These are phyloP conservation scores for Pisolithus albus DNA, from an alignment of 768 basidiomycete genomes.

Conservation along the genomic window DNA sequence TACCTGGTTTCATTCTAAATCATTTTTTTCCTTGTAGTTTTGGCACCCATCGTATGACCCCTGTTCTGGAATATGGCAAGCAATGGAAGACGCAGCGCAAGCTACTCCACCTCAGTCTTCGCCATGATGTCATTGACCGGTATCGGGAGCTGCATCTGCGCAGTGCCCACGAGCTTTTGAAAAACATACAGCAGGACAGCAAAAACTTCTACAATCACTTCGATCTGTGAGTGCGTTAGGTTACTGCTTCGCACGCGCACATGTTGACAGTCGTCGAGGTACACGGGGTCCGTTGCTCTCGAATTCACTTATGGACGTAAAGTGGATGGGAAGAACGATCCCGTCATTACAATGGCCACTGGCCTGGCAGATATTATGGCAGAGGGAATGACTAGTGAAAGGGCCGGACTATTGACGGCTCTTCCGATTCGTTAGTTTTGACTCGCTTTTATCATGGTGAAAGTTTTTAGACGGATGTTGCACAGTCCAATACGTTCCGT, in stretches of 20 bases:
- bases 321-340: conserved; percentile 13
- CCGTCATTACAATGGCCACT: conserved; percentile 14
- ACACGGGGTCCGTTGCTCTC: conserved; percentile 2
- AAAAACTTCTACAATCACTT: no score
- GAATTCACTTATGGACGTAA: conserved; percentile 24
- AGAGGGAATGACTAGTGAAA: conserved; percentile 14
- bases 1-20: background rate
- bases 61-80: conserved; percentile 10
- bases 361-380: conserved; percentile 12
- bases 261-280: no score
- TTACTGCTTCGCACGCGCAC: no score
- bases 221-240: no score
- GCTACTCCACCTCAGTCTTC: conserved; percentile 7
- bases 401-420: conserved; percentile 15
- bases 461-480: background rate
- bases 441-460: background rate
- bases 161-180: conserved; percentile 28
- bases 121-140: background rate
- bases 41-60: conserved; percentile 5
- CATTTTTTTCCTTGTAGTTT: background rate
- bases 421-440: conserved; percentile 22
- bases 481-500: conserved; percentile 18
- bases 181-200: conserved; percentile 13
- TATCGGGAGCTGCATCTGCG: conserved; percentile 30
- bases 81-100: conserved; percentile 12